Evolutionary conservation across 495 filamentous ascomycete genomes (phyloP).

Genomic region (Evernia prunastri): DNA sequence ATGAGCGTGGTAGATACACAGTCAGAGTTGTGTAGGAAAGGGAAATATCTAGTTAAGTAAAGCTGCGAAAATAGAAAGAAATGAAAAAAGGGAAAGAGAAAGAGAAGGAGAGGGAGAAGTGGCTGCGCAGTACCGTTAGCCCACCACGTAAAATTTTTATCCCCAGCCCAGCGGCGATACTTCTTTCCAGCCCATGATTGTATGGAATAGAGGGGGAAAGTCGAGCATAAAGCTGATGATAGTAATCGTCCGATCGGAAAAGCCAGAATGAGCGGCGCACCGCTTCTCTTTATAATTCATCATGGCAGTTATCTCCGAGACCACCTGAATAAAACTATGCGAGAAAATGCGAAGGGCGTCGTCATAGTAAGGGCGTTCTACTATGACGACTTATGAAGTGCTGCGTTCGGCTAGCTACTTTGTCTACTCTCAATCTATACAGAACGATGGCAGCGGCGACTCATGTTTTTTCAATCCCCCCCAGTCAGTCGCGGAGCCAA

Average conservation of each 20-base stretch:
- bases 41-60: too few species aligned
- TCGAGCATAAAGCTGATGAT: not conserved
- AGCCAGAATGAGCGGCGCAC: not conserved
- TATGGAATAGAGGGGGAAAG: not conserved
- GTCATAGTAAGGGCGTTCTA: too few species aligned
- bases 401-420: too few species aligned
- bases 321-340: not conserved
- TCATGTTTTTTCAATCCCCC: not conserved
- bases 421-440: constrained; percentile 10
- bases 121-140: too few species aligned
- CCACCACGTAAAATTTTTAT: too few species aligned
- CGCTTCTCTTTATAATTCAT: not conserved
- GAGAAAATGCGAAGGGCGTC: not conserved
- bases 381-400: too few species aligned
- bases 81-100: too few species aligned
- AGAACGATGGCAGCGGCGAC: constrained; percentile 9
- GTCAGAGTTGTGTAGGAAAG: too few species aligned
- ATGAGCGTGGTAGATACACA: too few species aligned
- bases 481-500: not conserved
- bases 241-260: not conserved
- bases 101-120: too few species aligned
- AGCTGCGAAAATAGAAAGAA: too few species aligned
- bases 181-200: not conserved
- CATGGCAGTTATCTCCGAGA: not conserved
- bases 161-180: too few species aligned